A percentile compares a stretch with the other conserved stretches of the same genome.
phyloP scores from a whole-genome alignment of 169 alveolate genomes.

The Cryptosporidium tyzzeri region DNA sequence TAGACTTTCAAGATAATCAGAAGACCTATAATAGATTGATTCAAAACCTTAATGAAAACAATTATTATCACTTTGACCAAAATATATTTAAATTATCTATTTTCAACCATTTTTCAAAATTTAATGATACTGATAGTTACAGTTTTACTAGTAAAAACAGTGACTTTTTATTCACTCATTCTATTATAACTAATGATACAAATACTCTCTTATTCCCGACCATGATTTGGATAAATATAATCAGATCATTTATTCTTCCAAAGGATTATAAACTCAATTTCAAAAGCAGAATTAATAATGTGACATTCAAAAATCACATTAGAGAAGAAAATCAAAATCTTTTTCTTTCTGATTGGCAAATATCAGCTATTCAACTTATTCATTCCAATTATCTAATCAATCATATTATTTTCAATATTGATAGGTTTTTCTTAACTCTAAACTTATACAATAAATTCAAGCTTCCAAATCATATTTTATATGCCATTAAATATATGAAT shows the following conservation, averaged over 20 bases:
- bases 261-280: conserved; percentile 8
- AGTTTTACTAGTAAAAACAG: not conserved
- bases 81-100: not conserved
- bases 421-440: not conserved
- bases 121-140: not conserved
- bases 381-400: not conserved
- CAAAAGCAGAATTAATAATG: conserved; percentile 44
- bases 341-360: conserved; percentile 38
- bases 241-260: not conserved
- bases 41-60: conserved; percentile 10
- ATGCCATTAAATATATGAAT: conserved; percentile 7
- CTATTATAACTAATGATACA: not conserved
- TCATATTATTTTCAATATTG: not conserved
- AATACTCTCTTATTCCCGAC: not conserved
- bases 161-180: not conserved
- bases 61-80: not conserved
- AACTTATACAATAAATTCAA: conserved; percentile 15
- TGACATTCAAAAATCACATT: conserved; percentile 6
- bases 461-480: conserved; percentile 13
- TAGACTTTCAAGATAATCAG: conserved; percentile 1
- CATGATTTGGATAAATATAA: conserved; percentile 2
- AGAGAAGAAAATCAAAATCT: not conserved
- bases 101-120: conserved; percentile 7
- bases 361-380: conserved; percentile 32
- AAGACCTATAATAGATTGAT: not conserved